Evolutionary conservation across 2,329 filamentous ascomycete species (phyloP).

Genomic region (Colletotrichum cordylinicola): DNA sequence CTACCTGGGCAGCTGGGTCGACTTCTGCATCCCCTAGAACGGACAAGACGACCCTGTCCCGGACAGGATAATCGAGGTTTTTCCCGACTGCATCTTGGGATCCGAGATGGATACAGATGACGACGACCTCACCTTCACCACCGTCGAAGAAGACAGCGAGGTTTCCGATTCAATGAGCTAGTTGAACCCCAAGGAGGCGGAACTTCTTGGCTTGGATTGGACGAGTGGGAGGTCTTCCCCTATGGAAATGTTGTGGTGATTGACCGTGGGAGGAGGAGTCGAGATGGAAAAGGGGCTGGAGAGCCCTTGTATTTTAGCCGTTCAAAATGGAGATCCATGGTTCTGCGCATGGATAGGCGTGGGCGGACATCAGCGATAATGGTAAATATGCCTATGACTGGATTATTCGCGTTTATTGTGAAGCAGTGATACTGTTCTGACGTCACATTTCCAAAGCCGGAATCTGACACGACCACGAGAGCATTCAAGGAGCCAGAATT

Average conservation of each 20-base stretch:
- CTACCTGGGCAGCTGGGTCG: constrained; percentile 91
- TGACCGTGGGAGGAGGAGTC: background rate
- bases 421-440: background rate
- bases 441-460: background rate
- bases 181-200: background rate
- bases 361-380: background rate
- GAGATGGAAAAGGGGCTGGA: background rate
- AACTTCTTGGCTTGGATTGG: background rate
- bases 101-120: background rate
- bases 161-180: background rate
- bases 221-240: background rate
- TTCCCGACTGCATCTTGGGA: fast-evolving
- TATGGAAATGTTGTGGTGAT: background rate
- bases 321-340: background rate
- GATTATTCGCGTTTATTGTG: background rate
- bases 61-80: background rate
- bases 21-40: constrained; percentile 71
- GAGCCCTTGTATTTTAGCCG: background rate
- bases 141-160: background rate
- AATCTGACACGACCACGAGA: background rate
- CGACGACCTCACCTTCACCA: background rate
- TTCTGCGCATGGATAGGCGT: background rate
- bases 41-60: background rate
- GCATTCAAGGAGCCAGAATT: background rate
- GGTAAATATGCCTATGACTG: background rate